Evolutionary conservation across 345 rosid species (phyloP).

Genomic region (Erysimum cheiranthoides): DNA sequence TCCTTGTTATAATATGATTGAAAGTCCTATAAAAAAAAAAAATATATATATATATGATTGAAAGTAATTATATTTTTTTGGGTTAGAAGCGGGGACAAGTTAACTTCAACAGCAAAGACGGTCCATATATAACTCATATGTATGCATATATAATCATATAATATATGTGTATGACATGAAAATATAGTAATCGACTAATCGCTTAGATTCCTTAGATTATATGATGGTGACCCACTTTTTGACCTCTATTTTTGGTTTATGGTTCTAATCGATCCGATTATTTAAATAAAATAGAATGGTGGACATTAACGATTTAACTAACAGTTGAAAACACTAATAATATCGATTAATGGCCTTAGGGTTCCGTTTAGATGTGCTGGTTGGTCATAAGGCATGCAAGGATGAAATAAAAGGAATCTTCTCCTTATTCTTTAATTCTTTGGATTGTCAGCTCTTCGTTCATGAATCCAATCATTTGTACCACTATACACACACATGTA

Average conservation of each 20-base stretch:
- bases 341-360: constrained; percentile 23
- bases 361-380: constrained; percentile 41
- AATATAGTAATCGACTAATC: constrained; percentile 34
- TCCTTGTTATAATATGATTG: constrained; percentile 8
- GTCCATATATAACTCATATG: constrained; percentile 32
- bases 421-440: constrained; percentile 32
- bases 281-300: neutral
- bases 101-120: constrained; percentile 38
- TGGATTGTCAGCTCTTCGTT: constrained; percentile 36
- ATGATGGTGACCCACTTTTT: constrained; percentile 43
- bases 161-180: constrained; percentile 32
- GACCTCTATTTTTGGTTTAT: constrained; percentile 24
- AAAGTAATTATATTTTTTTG: constrained; percentile 13
- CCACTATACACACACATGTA: constrained; percentile 14
- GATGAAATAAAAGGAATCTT: constrained; percentile 46
- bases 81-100: constrained; percentile 45
- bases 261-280: constrained; percentile 13
- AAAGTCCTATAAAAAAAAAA: no score
- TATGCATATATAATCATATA: neutral
- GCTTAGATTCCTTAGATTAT: constrained; percentile 27
- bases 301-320: neutral
- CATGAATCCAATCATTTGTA: constrained; percentile 42
- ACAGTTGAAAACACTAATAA: constrained; percentile 11
- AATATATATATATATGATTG: no score
- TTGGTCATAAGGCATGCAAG: constrained; percentile 44